Conservation (phyloP, 345 rosid genomes). For the Litchi chinensis region DNA sequence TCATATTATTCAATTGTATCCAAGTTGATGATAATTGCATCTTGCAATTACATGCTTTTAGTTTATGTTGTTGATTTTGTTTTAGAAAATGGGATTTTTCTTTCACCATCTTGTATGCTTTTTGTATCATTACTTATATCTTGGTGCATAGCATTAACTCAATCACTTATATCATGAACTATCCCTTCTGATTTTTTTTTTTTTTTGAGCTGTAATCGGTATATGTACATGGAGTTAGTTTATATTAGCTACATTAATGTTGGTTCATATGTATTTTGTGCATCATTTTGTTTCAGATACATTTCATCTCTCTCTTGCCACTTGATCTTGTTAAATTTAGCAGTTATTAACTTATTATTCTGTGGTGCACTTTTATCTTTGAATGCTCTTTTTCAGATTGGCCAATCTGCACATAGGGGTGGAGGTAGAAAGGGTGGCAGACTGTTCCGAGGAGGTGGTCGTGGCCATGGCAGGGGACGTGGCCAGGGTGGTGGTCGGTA, state of each 20-base stretch:
- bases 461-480: slow-evolving; percentile 32
- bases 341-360: background rate
- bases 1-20: background rate
- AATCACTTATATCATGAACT: background rate
- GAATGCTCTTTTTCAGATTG: slow-evolving; percentile 30
- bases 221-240: background rate
- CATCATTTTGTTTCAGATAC: background rate
- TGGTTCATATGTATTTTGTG: background rate
- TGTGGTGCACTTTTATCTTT: slow-evolving; percentile 21
- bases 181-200: background rate
- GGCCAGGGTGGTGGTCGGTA: slow-evolving; percentile 20
- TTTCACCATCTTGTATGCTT: background rate
- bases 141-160: too few species aligned
- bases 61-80: background rate
- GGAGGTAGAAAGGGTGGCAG: slow-evolving; percentile 35
- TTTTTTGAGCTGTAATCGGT: background rate
- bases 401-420: slow-evolving; percentile 32
- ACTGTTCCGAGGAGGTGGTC: slow-evolving; percentile 27
- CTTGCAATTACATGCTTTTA: background rate
- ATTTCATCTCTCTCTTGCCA: background rate
- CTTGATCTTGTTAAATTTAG: slow-evolving; percentile 12
- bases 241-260: background rate
- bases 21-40: background rate
- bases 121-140: background rate
- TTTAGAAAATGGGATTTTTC: background rate